Evolutionary conservation across 768 basidiomycete genomes (phyloP).

Genomic region (Phanerochaete carnosa): DNA sequence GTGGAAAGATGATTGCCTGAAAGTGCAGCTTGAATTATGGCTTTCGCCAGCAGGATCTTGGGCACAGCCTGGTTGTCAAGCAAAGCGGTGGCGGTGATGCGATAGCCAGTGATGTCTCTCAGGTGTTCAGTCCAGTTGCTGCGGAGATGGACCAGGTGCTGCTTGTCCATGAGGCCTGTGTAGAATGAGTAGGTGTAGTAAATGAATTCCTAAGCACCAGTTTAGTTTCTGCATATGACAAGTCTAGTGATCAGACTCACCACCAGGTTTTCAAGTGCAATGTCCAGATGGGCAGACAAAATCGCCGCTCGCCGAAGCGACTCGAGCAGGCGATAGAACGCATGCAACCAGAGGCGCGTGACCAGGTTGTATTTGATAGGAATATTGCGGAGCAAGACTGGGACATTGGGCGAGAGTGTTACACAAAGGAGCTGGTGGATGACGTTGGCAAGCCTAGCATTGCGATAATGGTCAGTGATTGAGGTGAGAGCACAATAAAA

Average conservation of each 20-base stretch:
- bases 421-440: conserved; percentile 87
- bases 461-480: conserved; percentile 11
- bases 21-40: conserved; percentile 38
- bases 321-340: conserved; percentile 88
- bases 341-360: conserved; percentile 87
- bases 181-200: conserved; percentile 96
- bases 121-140: conserved; percentile 95
- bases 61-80: conserved; percentile 44
- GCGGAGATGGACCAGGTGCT: conserved; percentile 62
- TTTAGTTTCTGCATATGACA: conserved; percentile 1
- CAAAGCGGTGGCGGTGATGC: conserved; percentile 94
- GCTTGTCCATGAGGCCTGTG: conserved; percentile 84
- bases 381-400: conserved; percentile 84
- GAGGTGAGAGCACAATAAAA: neutral
- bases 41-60: conserved; percentile 49
- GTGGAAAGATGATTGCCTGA: conserved; percentile 2
- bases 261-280: conserved; percentile 87
- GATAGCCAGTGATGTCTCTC: conserved; percentile 92
- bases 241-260: conserved; percentile 8
- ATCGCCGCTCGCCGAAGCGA: conserved; percentile 70
- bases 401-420: conserved; percentile 82
- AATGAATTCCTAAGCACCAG: conserved; percentile 61
- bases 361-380: conserved; percentile 96
- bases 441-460: conserved; percentile 75
- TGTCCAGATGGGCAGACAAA: conserved; percentile 49